Base-by-base conservation (phyloP, 2,329 filamentous ascomycete species). In the Trichophyton simii region DNA sequence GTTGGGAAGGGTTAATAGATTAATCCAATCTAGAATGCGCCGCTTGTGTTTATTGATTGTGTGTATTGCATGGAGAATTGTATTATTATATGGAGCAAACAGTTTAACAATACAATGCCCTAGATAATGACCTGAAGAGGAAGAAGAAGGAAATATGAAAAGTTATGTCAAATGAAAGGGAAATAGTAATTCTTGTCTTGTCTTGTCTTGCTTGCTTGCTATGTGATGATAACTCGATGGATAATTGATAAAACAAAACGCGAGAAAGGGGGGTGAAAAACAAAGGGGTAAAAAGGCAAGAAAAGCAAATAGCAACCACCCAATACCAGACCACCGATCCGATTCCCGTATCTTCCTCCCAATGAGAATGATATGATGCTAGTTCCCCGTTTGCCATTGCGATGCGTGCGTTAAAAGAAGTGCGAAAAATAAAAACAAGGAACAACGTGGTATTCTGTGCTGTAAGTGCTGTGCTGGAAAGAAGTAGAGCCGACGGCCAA, bases 281-380 rank as follows among this genome's bases (percentile, higher is more conserved):
- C 20, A 5, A 15, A 11, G n/a, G 15, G 57, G 36, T 9, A 3
- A 59, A 36, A 36, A 15, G 60, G 31, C 13, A 5, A 59, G 9
- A 15, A 59, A 44, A 59, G 31, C 44, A 59, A 34, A 59, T 42
- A 54, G 52, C 58, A 62, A 46, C n/a, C 38, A 55, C 50, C n/a
- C 31, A 46, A 59, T 54, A 59, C 50, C 50, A 55, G 13, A 55
- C 50, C 50, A 55, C 50, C 50, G 50, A 55, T 55, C 50, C 50
- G 50, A 55, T 55, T 55, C 50, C 50, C 28, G 25, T 34, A 55
- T 55, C 50, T 55, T 55, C 50, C 50, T 55, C 50, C 50, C 50
- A 55, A 55, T 55, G 50, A 55, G 50, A 55, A 55, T 55, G 50
- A 55, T 55, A 55, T 55, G 50, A 55, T 55, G 50, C 50, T 55